Conservation (phyloP, 352 stramenopile species). For the Aphanomyces invadans region DNA sequence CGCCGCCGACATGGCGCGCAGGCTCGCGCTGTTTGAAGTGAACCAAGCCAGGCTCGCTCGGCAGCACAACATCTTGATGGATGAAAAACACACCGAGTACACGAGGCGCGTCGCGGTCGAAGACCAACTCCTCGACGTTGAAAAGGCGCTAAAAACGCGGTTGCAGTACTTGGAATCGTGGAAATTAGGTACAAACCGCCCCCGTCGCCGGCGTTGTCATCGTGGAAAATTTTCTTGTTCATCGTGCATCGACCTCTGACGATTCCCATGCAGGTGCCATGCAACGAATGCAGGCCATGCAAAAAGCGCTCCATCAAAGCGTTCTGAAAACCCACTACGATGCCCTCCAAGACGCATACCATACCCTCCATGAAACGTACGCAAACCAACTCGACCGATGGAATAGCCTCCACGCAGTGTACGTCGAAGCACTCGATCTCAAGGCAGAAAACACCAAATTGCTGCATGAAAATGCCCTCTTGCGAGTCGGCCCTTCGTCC, state of each 20-base stretch:
- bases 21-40: constrained; percentile 72
- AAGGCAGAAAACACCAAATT: constrained; percentile 37
- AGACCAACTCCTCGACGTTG: constrained; percentile 80
- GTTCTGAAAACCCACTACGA: constrained; percentile 44
- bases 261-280: constrained; percentile 34
- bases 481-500: constrained; percentile 33
- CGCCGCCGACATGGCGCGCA: constrained; percentile 56
- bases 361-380: constrained; percentile 36
- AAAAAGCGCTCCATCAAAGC: constrained; percentile 51
- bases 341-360: constrained; percentile 32
- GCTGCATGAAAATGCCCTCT: constrained; percentile 43
- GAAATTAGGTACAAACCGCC: constrained; percentile 38
- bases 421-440: constrained; percentile 42
- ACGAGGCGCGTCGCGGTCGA: constrained; percentile 39
- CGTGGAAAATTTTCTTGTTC: too few species aligned
- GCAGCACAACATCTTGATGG: constrained; percentile 44
- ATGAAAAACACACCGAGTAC: constrained; percentile 34
- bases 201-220: too few species aligned
- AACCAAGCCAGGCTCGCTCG: constrained; percentile 69
- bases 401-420: constrained; percentile 40
- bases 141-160: constrained; percentile 77
- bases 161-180: constrained; percentile 89
- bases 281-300: constrained; percentile 53
- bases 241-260: not conserved
- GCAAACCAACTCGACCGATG: constrained; percentile 36